Conservation (phyloP, 352 stramenopile species). For the Aphanomyces invadans region DNA sequence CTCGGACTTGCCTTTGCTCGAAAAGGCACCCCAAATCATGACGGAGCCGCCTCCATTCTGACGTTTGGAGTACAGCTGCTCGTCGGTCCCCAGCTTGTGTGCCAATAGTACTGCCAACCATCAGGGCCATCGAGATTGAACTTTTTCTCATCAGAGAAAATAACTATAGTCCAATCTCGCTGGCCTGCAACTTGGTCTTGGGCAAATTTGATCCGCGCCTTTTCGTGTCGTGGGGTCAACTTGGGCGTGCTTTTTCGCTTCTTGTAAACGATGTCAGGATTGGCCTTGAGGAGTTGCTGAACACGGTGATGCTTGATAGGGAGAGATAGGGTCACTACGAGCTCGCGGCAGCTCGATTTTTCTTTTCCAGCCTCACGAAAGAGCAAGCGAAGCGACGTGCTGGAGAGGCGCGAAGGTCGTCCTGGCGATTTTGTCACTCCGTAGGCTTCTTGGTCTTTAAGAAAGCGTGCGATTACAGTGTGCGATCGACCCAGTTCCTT, state of each 20-base stretch:
- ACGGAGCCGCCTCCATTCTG: slow-evolving; percentile 19
- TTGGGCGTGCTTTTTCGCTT: not conserved
- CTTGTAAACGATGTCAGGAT: not conserved
- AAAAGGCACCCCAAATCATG: slow-evolving; percentile 29
- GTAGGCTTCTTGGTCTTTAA: not conserved
- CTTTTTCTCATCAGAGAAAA: not conserved
- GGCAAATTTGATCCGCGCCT: not conserved
- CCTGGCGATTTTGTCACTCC: not conserved
- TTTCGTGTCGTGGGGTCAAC: not conserved
- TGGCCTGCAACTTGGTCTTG: not conserved
- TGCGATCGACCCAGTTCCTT: not conserved
- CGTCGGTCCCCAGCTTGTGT: not conserved
- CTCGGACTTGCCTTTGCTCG: not conserved
- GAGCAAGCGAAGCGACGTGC: not conserved
- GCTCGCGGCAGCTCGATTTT: not conserved
- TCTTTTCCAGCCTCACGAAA: not conserved
- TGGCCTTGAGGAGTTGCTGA: not conserved
- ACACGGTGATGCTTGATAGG: not conserved
- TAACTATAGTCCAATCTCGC: not conserved
- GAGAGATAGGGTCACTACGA: not conserved
- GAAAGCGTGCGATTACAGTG: not conserved
- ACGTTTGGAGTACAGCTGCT: not conserved
- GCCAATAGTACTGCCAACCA: not conserved
- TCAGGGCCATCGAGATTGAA: not conserved
- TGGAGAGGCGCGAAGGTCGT: not conserved